A percentile compares a stretch with the other conserved stretches of the same genome.
These are phyloP conservation scores for Rubroboletus pulcherrimus DNA, from an alignment of 768 basidiomycete species.

Conservation along the genomic window DNA sequence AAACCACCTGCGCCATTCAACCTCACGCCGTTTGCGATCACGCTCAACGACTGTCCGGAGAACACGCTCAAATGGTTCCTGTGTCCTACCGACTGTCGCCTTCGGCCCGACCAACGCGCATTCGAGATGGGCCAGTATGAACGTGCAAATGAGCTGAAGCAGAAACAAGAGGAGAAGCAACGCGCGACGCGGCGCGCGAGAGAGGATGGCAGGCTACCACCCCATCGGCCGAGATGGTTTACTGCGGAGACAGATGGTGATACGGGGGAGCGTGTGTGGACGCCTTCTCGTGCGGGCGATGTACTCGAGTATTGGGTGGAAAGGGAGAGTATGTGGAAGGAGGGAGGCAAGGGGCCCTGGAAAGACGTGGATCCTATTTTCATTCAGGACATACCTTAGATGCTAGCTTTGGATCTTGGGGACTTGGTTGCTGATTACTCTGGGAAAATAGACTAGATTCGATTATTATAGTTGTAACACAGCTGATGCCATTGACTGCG, in stretches of 20 bases:
- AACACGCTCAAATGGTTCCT: constrained; percentile 67
- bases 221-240: constrained; percentile 89
- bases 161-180: constrained; percentile 80
- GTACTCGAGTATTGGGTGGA: constrained; percentile 82
- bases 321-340: constrained; percentile 59
- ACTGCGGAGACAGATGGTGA: constrained; percentile 76
- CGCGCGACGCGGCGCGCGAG: constrained; percentile 61
- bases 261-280: constrained; percentile 88
- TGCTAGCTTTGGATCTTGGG: not conserved
- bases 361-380: constrained; percentile 78
- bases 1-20: constrained; percentile 88
- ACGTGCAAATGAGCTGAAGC: constrained; percentile 76
- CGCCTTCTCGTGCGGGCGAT: constrained; percentile 51
- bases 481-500: not conserved
- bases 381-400: constrained; percentile 49
- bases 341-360: constrained; percentile 43
- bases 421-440: not conserved
- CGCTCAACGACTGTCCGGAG: constrained; percentile 82
- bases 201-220: constrained; percentile 68
- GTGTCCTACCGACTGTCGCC: constrained; percentile 86
- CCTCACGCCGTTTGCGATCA: constrained; percentile 90
- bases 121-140: constrained; percentile 90
- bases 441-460: constrained; percentile 6
- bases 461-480: not conserved
- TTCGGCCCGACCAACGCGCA: constrained; percentile 90